Evolutionary conservation across 148 eudicot genomes (phyloP).

Genomic region (Polygonum aviculare): DNA sequence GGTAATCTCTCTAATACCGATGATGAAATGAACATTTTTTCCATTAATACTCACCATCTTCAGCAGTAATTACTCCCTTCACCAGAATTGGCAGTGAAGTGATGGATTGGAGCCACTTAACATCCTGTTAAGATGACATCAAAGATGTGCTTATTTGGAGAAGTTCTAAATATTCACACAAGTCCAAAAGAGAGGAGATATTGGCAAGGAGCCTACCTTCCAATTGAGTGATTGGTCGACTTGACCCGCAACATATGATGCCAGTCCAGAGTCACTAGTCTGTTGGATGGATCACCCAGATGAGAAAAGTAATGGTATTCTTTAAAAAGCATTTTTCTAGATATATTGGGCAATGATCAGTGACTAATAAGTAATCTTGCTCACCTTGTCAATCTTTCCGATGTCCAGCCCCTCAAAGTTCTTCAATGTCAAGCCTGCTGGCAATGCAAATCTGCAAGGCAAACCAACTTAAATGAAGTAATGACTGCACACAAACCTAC

Average conservation of each 20-base stretch:
- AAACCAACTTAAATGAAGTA: background rate
- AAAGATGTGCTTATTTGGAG: background rate
- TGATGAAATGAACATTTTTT: background rate
- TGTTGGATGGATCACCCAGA: slow-evolving; percentile 20
- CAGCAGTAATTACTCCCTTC: slow-evolving; percentile 93
- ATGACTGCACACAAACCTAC: background rate
- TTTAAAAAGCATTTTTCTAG: background rate
- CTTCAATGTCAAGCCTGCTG: slow-evolving; percentile 78
- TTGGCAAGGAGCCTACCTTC: slow-evolving; percentile 43
- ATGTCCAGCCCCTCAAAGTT: slow-evolving; percentile 96
- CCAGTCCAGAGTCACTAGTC: slow-evolving; percentile 87
- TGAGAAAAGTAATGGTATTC: background rate
- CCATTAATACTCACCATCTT: slow-evolving; percentile 49
- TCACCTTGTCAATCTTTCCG: slow-evolving; percentile 90
- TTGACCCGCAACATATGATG: slow-evolving; percentile 95
- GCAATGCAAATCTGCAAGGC: slow-evolving; percentile 51
- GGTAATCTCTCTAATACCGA: background rate
- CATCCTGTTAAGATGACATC: slow-evolving; percentile 41
- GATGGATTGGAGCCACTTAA: slow-evolving; percentile 97
- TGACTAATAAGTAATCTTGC: slow-evolving; percentile 9
- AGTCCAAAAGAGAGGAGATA: background rate
- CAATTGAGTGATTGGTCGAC: slow-evolving; percentile 91
- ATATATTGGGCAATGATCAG: background rate
- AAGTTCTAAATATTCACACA: background rate
- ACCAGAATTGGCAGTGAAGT: slow-evolving; percentile 91